Evolutionary conservation across 306 rosid species (phyloP).

Genomic region (Macrotyloma uniflorum): DNA sequence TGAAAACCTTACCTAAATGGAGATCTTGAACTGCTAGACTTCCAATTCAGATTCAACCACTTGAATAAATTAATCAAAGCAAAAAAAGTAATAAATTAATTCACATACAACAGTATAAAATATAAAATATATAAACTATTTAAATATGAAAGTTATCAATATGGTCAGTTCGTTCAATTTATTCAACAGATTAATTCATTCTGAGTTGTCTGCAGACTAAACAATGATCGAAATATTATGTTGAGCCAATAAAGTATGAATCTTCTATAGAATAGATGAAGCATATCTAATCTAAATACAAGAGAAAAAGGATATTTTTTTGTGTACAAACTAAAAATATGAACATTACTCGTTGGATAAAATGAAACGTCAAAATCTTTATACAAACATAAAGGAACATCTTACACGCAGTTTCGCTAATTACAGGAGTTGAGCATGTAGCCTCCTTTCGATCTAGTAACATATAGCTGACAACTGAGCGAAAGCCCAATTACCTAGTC

Average conservation of each 20-base stretch:
- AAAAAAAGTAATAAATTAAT: not conserved
- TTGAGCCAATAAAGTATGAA: not conserved
- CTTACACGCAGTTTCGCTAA: conserved; percentile 32
- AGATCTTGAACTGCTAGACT: not conserved
- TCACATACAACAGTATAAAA: not conserved
- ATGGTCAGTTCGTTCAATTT: not conserved
- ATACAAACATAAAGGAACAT: conserved; percentile 34
- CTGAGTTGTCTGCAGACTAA: not conserved
- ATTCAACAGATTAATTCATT: not conserved
- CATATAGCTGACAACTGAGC: conserved; percentile 22
- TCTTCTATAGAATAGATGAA: not conserved
- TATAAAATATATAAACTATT: not conserved
- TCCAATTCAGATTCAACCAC: not conserved
- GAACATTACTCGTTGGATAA: conserved; percentile 25
- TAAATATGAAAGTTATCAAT: not conserved
- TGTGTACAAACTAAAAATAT: conserved; percentile 6
- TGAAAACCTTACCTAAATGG: not conserved
- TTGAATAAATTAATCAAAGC: not conserved
- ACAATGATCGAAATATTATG: not conserved
- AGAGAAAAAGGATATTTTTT: not conserved
- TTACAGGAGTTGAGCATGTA: conserved; percentile 42
- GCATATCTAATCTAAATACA: not conserved
- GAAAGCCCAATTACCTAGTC: conserved; percentile 54
- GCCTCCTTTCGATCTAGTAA: conserved; percentile 28
- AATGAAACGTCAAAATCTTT: conserved; percentile 42